A percentile compares a stretch with the other conserved stretches of the same genome.
Evolutionary conservation across 164 flowering plant species (phyloP).

Genomic region (Tinospora cordifolia): DNA sequence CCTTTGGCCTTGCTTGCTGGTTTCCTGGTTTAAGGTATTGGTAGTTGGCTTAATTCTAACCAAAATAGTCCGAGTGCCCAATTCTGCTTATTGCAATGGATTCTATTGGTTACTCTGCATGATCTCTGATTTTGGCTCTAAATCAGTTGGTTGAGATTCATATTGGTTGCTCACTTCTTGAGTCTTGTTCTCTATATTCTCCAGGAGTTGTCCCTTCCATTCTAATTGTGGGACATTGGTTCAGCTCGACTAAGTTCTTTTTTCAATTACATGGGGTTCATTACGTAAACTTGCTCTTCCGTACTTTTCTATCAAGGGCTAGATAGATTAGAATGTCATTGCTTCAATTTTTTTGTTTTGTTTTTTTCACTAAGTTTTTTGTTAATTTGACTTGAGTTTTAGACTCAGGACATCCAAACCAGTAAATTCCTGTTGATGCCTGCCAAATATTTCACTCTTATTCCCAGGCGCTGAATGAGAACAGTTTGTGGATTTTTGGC

Average conservation of each 20-base stretch:
- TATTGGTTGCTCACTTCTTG: background rate
- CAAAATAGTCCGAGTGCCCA: too few relatives aligned
- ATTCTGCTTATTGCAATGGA: too few relatives aligned
- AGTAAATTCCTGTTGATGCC: background rate
- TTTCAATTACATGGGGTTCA: too few relatives aligned
- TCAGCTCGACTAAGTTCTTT: too few relatives aligned
- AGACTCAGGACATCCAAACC: background rate
- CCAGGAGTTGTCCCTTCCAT: too few relatives aligned
- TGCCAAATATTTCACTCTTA: background rate
- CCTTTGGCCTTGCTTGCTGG: too few relatives aligned
- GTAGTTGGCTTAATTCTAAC: too few relatives aligned
- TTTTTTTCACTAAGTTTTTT: background rate
- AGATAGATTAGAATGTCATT: too few relatives aligned
- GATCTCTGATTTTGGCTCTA: background rate
- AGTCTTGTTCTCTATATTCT: background rate
- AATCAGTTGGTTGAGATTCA: background rate
- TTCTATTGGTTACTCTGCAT: background rate
- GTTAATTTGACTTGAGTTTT: background rate
- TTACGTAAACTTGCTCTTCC: too few relatives aligned
- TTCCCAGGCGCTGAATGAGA: background rate
- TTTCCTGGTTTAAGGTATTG: too few relatives aligned
- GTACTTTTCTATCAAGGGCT: too few relatives aligned
- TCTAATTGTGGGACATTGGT: too few relatives aligned
- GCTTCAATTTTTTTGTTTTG: background rate
- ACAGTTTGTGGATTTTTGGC: conserved; percentile 11